Base-by-base conservation (phyloP, 2,329 filamentous ascomycete genomes). In the Monilinia vaccinii-corymbosi region DNA sequence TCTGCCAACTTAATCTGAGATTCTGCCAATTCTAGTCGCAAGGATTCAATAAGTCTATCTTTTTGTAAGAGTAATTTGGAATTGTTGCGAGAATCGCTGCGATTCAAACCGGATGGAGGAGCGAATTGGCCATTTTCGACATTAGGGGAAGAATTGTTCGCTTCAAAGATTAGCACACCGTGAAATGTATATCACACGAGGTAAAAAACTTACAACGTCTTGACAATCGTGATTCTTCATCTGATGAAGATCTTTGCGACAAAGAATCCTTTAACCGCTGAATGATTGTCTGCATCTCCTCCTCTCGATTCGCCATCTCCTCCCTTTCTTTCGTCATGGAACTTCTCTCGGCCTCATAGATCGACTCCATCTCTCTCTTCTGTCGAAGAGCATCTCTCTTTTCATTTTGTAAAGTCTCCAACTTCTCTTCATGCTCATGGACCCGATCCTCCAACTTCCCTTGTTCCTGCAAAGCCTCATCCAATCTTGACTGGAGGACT, bases 1-100 rank as follows among this genome's bases (percentile, higher is more conserved):
- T 97, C 93, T 32, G 96, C 88, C 31, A 97, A 80, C 74, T 96
- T 97, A 75, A 97, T 95, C 73, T 97, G 92, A 25, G 90, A 87
- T 74, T 97, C 94, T 47, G 94, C 93, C 52, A 99, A 81, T 73
- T 99, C 94, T 31, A 97, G 82, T 60, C 93, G 84, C 63, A 99
- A 79, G 13, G 88, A 91, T 73, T 97, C 93, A 68, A 99, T 97
- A 61, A 97, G 79, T 75, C 95, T 94, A 75, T 99, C 94, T 74
- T 97, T 99, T 73, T 97, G 92, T 67, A 95, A 81, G 55, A 97
- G 82, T 56, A 96, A 79, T 73, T 93, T 95, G 16, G 91, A 95
- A 74, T 88, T 93, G 73, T 89, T 95, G 64, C 88, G 83, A 38
- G 91, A 96, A 69, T 95, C 89, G 79, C 90, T 96, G 65, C 91